A percentile compares a stretch with the other conserved stretches of the same genome.
Evolutionary conservation across 116 monocot species (phyloP).

Genomic region (Dioscorea cayenensis): DNA sequence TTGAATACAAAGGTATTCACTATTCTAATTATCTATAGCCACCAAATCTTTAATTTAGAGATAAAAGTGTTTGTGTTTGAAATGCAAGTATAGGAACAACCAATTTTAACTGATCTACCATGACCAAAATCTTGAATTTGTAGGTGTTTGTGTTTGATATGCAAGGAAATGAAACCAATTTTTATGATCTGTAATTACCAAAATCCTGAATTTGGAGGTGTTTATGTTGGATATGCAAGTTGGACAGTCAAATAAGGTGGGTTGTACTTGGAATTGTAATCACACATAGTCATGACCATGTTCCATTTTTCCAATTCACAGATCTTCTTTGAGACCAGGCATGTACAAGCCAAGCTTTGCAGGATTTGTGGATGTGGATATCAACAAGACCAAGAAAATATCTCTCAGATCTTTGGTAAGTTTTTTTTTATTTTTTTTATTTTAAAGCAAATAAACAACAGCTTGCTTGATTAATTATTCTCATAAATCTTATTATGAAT

Average conservation of each 20-base stretch:
- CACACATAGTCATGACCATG: too few species aligned
- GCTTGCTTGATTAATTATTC: too few species aligned
- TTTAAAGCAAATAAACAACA: too few species aligned
- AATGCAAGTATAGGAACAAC: not conserved
- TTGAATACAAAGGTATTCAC: not conserved
- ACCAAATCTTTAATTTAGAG: not conserved
- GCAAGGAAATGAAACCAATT: not conserved
- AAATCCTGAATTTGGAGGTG: not conserved
- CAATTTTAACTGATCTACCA: too few species aligned
- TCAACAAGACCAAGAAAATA: conserved; percentile 29
- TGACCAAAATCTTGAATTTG: too few species aligned
- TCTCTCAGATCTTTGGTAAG: conserved; percentile 20
- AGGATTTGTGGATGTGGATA: conserved; percentile 50
- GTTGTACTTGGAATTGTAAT: not conserved
- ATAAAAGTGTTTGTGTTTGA: not conserved
- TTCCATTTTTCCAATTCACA: conserved; percentile 14
- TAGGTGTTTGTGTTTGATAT: not conserved
- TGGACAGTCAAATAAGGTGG: not conserved
- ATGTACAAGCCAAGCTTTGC: conserved; percentile 56
- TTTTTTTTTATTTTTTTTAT: too few species aligned
- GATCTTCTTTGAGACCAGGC: conserved; percentile 36
- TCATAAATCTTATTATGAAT: not conserved
- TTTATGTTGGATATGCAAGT: not conserved
- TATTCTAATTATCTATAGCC: not conserved
- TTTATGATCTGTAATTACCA: too few species aligned